These are phyloP conservation scores for Aspergillus transmontanensis DNA, from an alignment of 2,329 filamentous ascomycete species.

Conservation along the genomic window DNA sequence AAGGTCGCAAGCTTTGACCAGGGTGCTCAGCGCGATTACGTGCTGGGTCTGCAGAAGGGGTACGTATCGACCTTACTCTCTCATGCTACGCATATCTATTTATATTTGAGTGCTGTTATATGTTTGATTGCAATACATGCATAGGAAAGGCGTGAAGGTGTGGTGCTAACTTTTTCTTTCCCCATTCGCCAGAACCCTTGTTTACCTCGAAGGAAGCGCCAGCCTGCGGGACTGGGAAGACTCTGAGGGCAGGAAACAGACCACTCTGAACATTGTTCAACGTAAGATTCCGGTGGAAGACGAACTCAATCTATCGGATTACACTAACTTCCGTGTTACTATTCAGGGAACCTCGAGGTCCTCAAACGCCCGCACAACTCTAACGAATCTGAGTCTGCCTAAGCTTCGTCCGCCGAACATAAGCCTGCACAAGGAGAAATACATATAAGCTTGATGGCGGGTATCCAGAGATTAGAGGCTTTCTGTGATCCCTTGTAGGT, in stretches of 20 bases:
- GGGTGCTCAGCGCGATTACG: conserved; percentile 68
- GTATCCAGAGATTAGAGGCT: not conserved
- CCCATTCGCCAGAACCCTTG: conserved; percentile 61
- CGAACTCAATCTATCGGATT: not conserved
- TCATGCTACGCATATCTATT: not conserved
- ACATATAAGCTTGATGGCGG: not conserved
- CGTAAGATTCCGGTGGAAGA: conserved; percentile 58
- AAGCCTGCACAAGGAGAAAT: not conserved
- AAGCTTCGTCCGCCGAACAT: not conserved
- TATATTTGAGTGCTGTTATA: not conserved
- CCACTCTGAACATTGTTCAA: conserved; percentile 71
- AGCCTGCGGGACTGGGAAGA: conserved; percentile 68
- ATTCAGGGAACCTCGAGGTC: conserved; percentile 35
- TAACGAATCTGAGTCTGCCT: conserved; percentile 13
- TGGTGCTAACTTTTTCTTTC: conserved; percentile 13
- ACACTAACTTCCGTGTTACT: conserved; percentile 7
- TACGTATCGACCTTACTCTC: conserved; percentile 53
- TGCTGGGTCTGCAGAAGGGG: conserved; percentile 81
- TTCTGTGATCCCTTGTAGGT: not conserved
- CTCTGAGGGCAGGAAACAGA: conserved; percentile 66
- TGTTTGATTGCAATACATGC: not conserved
- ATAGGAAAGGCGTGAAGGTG: not conserved
- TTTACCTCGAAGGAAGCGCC: conserved; percentile 84
- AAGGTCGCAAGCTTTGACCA: conserved; percentile 72
- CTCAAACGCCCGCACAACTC: conserved; percentile 32